Percentiles rank a stretch among this genome's conserved stretches.
These are phyloP conservation scores for Heliamphora pulchella DNA, from an alignment of 179 eudicot species.

Conservation along the genomic window DNA sequence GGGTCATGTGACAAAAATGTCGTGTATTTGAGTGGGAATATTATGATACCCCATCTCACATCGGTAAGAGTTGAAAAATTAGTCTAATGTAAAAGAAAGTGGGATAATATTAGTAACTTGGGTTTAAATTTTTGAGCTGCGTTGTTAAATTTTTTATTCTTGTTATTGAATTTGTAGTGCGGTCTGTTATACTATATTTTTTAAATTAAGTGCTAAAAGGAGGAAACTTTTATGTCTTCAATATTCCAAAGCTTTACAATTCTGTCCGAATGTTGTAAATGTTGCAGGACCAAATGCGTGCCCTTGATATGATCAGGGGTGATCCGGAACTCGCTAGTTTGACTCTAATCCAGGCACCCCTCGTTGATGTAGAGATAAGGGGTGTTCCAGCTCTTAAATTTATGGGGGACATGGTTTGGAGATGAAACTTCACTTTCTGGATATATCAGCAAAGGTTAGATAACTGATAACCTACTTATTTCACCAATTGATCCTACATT, in stretches of 20 bases:
- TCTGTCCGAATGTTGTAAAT: background rate
- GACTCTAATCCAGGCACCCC: constrained; percentile 47
- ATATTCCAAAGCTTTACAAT: background rate
- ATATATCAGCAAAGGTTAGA: background rate
- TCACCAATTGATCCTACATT: background rate
- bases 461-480: background rate
- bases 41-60: no score
- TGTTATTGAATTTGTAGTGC: no score
- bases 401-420: constrained; percentile 80
- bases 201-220: background rate
- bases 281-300: constrained; percentile 67
- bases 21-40: no score
- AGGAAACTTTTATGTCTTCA: background rate
- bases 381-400: constrained; percentile 79
- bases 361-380: constrained; percentile 75
- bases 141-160: no score
- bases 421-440: constrained; percentile 14
- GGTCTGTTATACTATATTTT: no score
- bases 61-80: no score
- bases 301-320: constrained; percentile 46
- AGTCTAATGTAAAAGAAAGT: no score
- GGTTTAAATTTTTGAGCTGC: no score
- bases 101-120: no score
- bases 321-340: constrained; percentile 52
- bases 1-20: no score